Base-by-base conservation (phyloP, 148 eudicot genomes). In the Chenopodium formosanum region DNA sequence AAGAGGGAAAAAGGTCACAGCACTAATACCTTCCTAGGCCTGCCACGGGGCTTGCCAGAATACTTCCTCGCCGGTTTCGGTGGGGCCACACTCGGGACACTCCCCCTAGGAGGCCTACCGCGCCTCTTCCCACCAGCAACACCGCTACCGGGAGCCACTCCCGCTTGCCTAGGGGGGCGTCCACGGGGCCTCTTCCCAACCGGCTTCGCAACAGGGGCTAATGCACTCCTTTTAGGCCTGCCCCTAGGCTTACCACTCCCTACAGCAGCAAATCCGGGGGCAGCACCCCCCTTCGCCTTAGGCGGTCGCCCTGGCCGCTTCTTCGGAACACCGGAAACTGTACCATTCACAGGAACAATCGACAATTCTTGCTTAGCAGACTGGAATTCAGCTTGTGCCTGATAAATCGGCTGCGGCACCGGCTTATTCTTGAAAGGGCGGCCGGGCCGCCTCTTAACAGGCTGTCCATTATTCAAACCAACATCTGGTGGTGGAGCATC, bases 151-250 rank as follows among this genome's bases (percentile, higher is more conserved):
- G 74, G 74, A 16, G 40, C 67, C 37, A 63, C 62, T 8, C 79
- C 86, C 12, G 27, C 73, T 90, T 88, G 89, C 46, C 60, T 47
- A 10, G 86, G 88, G 7, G 95, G 92, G 62, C 95, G 79, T 9
- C 93, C 93, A 17, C 95, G 85, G 1, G 80, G 83, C 70, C 19
- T 46, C 37, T 70, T 74, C 16, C 78, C 82, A 25, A 74, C 63
- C 0, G 80, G 29, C 44, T 31, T 71, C 52, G 75, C 73, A 70
- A 74, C 69, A 34, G 80, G 85, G 2, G 17, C 74, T 76, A 73
- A 65, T 7, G 70, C 84, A 53, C n/a, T 76, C 88, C 87, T 90
- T 73, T 83, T 87, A 1, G 95, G 95, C 83, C 95, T 81, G 1
- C 95, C 95, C 31, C 95, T 87, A 0, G 86, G 85, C 62, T 87